Evolutionary conservation across 1,284 basidiomycete genomes (phyloP).

Genomic region (Apiotrichum sp.): DNA sequence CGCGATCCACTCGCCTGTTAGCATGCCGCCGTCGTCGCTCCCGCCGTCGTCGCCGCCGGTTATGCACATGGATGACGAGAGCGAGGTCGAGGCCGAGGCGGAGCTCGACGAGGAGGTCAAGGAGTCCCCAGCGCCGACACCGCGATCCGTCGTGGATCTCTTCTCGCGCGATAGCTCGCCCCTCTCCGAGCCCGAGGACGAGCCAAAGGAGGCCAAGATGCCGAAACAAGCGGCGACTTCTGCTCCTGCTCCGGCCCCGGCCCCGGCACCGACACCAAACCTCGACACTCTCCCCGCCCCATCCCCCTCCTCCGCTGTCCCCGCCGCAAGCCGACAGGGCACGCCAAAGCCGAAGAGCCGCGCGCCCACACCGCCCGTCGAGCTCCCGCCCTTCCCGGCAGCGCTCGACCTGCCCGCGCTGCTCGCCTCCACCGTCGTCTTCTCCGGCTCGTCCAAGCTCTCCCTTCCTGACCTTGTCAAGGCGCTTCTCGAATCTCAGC

Average conservation of each 20-base stretch:
- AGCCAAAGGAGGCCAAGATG: neutral
- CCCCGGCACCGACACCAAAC: neutral
- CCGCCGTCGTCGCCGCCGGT: conserved; percentile 18
- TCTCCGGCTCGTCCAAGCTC: conserved; percentile 45
- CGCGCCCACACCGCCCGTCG: conserved; percentile 3
- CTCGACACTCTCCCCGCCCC: neutral
- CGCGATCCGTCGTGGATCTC: neutral
- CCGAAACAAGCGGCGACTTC: neutral
- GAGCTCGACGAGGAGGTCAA: conserved; percentile 1
- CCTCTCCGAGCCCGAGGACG: conserved; percentile 10
- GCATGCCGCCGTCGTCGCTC: conserved; percentile 7
- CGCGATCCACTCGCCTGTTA: neutral
- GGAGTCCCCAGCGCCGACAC: neutral
- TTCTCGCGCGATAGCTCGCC: conserved; percentile 6
- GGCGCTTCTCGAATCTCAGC: conserved; percentile 45
- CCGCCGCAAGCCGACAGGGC: neutral
- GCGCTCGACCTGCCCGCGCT: conserved; percentile 41
- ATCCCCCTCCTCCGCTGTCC: neutral
- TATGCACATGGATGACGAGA: conserved; percentile 11
- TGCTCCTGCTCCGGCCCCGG: neutral
- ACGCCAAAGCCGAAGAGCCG: conserved; percentile 6
- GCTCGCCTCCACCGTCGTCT: conserved; percentile 46
- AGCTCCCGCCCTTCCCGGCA: conserved; percentile 22
- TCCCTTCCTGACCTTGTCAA: conserved; percentile 45
- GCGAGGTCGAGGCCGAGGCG: conserved; percentile 6